Evolutionary conservation across 441 rosid genomes (phyloP), one percentile per base, ranked within the genome.

Genomic region (Mallotus repandus): DNA sequence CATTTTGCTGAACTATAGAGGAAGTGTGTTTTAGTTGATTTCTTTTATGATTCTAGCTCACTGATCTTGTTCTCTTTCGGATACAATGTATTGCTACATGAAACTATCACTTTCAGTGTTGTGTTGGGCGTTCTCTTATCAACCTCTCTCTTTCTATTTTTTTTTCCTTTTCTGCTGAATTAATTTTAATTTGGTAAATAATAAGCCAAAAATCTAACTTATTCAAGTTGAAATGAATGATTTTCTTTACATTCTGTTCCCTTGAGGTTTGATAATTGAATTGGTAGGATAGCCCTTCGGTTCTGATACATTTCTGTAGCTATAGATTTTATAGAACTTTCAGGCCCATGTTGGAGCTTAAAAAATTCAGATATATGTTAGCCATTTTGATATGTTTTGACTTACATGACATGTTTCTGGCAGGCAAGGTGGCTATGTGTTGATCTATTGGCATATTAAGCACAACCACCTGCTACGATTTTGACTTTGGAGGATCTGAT

Each of bases 401-500:
- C 70, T 73, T 72, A 12, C 62, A 21, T 46, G 29, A 48, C 19
- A 43, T 77, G 79, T 77, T 85, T 65, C 57, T 82, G 68, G 70
- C 62, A 72, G 9, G 10, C 38, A 82, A 86, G 92, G 85, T 79
- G 78, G 77, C 78, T 50, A 64, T 84, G 79, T 77, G 72, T 66
- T 81, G 43, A 72, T 71, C 68, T 65, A 43, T 45, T 78, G 72
- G 70, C 29, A n/a, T 32, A 66, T 72, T 68, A 68, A 81, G 79
- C 58, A 70, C 66, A 21, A 69, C 67, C 66, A 50, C 45, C 58
- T 18, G 18, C 32, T 68, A 49, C 61, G 18, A 54, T 64, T 66
- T 71, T 74, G 79, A 54, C 19, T 38, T 75, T 43, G 71, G 82
- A 72, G 77, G 72, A 79, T 71, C 72, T 72, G 82, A 84, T 68